Base-by-base conservation (phyloP, 1,139 yeast genomes). In the Petasospora fabianii region DNA sequence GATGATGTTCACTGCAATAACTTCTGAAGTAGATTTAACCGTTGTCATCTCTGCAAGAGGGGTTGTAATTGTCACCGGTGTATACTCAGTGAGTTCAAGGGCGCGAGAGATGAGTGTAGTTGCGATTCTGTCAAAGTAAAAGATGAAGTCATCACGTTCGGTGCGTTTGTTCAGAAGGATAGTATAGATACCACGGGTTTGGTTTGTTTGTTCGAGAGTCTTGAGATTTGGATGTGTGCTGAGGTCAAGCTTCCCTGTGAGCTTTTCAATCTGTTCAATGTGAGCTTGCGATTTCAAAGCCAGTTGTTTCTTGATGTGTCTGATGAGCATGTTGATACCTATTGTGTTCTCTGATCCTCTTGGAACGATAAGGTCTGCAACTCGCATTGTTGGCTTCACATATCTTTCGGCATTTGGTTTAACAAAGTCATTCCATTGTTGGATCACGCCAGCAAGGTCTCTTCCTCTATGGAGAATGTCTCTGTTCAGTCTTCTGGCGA, bases 381-480 rank as follows among this genome's bases (percentile, higher is more conserved):
- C 71, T 39, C 73, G 67, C 80, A 84, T 78, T 0, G 96, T 86
- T 4, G 95, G 94, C 44, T 73, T 74, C 17, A 92, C 82, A 51
- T 73, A 76, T 34, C 78, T 67, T 17, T 82, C 90, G 10, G 95
- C 90, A 59, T 88, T 86, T 13, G 98, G 98, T 58, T 90, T 92
- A 27, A 92, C 98, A 61, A 82, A 90, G 18, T 67, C 64, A 49
- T 84, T 83, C 97, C 97, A 92, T 58, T 92, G 98, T 47, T 77
- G 72, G 50, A 92, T 73, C 22, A 90, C 84, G 1, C 96, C 95
- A 4, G 66, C 69, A 30, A 90, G 65, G 53, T 88, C 96, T 47
- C 98, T 68, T 2, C 95, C 96, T 46, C 98, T 69, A 46, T 81
- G 80, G 16, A 85, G 68, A 38, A 88, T 88, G 59, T 92, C 98